Conservation (phyloP, 768 basidiomycete species). For the Antrodiella citrinella region DNA sequence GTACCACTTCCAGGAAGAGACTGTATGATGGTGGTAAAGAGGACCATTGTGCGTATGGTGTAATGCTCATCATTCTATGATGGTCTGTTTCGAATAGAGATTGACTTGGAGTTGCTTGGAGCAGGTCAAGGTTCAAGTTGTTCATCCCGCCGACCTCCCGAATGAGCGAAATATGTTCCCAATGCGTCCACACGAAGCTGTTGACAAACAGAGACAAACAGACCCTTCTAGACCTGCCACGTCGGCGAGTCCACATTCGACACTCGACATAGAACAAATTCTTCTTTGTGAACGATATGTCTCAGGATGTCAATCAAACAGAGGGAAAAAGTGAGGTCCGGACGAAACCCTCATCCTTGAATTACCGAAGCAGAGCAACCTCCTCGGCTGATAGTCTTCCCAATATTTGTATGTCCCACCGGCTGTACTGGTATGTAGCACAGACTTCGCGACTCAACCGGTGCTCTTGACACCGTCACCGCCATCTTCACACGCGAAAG, state of each 20-base stretch:
- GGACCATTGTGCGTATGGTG: background rate
- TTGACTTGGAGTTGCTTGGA: background rate
- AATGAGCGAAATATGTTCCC: background rate
- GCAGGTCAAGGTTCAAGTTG: background rate
- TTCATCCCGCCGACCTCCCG: background rate
- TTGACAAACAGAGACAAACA: background rate
- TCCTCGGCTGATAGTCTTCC: too few species aligned
- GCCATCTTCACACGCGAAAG: too few species aligned
- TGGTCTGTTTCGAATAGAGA: background rate
- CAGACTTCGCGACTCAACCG: too few species aligned
- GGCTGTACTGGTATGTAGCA: too few species aligned
- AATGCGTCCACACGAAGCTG: background rate
- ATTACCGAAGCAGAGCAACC: too few species aligned
- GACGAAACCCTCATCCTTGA: too few species aligned
- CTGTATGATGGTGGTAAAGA: background rate
- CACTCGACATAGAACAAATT: background rate
- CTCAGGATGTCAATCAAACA: background rate
- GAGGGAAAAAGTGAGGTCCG: too few species aligned
- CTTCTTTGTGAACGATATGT: background rate
- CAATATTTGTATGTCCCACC: too few species aligned
- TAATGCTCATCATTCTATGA: background rate
- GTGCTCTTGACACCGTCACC: too few species aligned
- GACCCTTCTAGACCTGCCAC: too few species aligned
- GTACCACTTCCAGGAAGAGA: background rate
- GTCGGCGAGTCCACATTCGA: too few species aligned